Evolutionary conservation across 1,284 basidiomycete species (phyloP).

Genomic region (Ceratobasidium sp.): DNA sequence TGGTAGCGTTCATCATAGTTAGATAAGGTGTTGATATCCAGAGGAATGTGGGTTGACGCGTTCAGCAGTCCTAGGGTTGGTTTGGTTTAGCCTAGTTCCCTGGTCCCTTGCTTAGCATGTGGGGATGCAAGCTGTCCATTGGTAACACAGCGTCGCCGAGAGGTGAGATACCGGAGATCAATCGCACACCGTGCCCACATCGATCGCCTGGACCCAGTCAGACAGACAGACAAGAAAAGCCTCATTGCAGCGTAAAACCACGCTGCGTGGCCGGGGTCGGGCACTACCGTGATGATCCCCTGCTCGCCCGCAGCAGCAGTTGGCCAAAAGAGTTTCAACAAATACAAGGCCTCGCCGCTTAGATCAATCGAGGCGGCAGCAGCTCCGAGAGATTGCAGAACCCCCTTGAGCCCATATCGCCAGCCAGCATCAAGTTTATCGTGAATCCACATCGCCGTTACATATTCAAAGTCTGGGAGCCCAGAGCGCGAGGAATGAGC

Average conservation of each 20-base stretch:
- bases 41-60: background rate
- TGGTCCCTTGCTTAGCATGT: background rate
- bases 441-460: no score
- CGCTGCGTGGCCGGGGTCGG: background rate
- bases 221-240: background rate
- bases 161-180: slow-evolving; percentile 10
- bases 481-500: background rate
- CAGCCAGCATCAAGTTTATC: no score
- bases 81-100: slow-evolving; percentile 5
- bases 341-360: background rate
- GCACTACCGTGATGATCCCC: background rate
- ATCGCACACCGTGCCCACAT: background rate
- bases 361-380: slow-evolving; percentile 1
- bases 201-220: slow-evolving; percentile 14
- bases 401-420: no score
- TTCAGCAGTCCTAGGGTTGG: background rate
- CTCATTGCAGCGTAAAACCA: slow-evolving; percentile 7
- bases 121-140: background rate
- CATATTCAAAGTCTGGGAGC: background rate
- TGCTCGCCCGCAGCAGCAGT: background rate
- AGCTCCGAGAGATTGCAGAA: background rate
- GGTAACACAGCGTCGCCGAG: background rate
- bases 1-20: background rate
- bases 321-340: background rate
- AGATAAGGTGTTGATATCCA: background rate